Conservation (phyloP, 202 grass and related monocot species). For the Hordeum pubiflorum region DNA sequence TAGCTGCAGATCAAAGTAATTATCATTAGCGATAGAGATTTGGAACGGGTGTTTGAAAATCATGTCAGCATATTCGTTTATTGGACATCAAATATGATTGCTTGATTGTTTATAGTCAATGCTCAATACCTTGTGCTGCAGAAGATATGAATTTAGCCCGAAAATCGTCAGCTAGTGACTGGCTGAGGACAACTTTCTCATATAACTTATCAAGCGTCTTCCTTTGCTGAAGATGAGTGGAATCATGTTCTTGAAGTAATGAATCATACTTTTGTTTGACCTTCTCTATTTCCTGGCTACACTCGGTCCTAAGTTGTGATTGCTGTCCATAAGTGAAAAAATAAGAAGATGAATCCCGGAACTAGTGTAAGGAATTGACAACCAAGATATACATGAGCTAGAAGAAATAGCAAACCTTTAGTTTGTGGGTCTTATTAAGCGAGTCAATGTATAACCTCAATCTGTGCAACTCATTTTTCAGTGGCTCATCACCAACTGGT, state of each 20-base stretch:
- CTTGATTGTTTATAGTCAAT: background rate
- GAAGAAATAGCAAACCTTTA: slow-evolving; percentile 38
- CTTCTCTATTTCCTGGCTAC: slow-evolving; percentile 63
- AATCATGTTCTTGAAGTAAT: slow-evolving; percentile 55
- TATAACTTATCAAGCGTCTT: slow-evolving; percentile 48
- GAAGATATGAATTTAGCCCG: slow-evolving; percentile 79
- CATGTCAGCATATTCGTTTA: slow-evolving; percentile 6
- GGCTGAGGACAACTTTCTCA: slow-evolving; percentile 65
- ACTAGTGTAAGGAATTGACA: slow-evolving; percentile 10
- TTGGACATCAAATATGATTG: background rate
- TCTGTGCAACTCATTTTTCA: slow-evolving; percentile 78
- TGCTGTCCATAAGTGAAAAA: slow-evolving; percentile 38
- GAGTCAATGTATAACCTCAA: slow-evolving; percentile 54
- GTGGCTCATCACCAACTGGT: slow-evolving; percentile 54
- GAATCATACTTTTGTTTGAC: slow-evolving; percentile 63
- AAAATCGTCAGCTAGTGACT: slow-evolving; percentile 87
- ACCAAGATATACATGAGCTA: background rate
- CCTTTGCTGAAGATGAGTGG: slow-evolving; percentile 45
- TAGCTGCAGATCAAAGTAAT: slow-evolving; percentile 29
- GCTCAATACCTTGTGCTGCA: slow-evolving; percentile 27
- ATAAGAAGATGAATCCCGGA: slow-evolving; percentile 5
- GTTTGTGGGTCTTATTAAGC: slow-evolving; percentile 45
- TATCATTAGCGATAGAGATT: background rate
- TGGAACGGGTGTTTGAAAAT: background rate
- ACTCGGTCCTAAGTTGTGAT: slow-evolving; percentile 39